Base-by-base conservation (phyloP, 768 basidiomycete species). In the Boletus coccyginus region DNA sequence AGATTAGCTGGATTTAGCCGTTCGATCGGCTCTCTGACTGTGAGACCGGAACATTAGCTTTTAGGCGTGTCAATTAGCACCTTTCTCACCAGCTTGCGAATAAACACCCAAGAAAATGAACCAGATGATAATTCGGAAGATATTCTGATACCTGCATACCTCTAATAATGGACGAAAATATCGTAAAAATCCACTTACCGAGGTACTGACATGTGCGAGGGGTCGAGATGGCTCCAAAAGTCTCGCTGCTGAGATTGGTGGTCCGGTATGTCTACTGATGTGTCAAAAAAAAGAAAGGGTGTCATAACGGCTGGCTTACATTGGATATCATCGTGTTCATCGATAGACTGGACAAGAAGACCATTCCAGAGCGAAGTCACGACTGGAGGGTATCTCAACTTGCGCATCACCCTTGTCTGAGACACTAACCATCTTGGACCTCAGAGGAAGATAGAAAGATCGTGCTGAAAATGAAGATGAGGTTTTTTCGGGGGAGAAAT, bases 391-490 rank as follows among this genome's bases (percentile, higher is more conserved):
- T 44, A 55, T 43, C 14, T 66, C 19, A 65, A 52, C 38, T 32
- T 51, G 44, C 24, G 36, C 6, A 11, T 49, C 21, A 5, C n/a
- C 49, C 27, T 21, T 24, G n/a, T 50, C 16, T 3, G 12, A 31
- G 7, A 35, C 42, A 63, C 75, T 52, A 54, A 90, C 91, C 86
- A 65, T 88, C 81, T 68, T 96, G 93, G 14, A 91, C 85, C 73
- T 94, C 93, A 46, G 70, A 85, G 0, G 92, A 94, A 11, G 92
- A 92, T 41, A 95, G 71, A 69, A 95, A 94, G 62, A 91, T 89
- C 7, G 84, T 81, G 61, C 91, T 92, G 50, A 7, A 52, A 16
- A 55, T 11, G 24, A 24, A 19, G 35, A 49, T 44, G 51, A 42
- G 29, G 27, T 52, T 17, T 19, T 55, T 17, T 21, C 21, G 21